phyloP scores from a whole-genome alignment of 2,329 filamentous ascomycete genomes.

The Chalaropsis thielavioides region DNA sequence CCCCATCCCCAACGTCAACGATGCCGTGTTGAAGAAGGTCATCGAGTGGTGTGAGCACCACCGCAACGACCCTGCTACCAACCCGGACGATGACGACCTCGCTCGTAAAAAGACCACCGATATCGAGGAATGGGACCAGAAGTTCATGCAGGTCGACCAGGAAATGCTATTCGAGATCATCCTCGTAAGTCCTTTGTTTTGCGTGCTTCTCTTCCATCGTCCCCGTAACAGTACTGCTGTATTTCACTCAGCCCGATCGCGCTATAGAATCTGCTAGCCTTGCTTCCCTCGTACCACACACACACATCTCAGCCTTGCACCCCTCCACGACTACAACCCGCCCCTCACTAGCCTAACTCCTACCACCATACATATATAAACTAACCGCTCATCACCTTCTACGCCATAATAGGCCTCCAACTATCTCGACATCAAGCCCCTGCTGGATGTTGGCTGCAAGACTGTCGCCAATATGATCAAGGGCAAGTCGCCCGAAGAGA shows the following conservation, averaged over 20 bases:
- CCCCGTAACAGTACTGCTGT: not conserved
- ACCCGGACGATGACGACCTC: conserved; percentile 79
- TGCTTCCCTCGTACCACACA: not conserved
- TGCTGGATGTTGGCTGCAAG: conserved; percentile 97
- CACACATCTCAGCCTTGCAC: not conserved
- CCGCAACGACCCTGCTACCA: conserved; percentile 69
- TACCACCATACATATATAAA: no score
- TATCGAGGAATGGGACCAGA: conserved; percentile 99
- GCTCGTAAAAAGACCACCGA: conserved; percentile 97
- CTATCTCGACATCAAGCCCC: conserved; percentile 96
- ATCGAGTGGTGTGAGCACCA: conserved; percentile 98
- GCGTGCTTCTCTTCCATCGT: not conserved
- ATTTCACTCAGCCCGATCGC: not conserved
- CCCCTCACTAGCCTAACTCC: conserved; percentile 1
- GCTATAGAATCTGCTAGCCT: not conserved
- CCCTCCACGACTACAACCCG: no score
- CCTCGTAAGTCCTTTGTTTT: conserved; percentile 44
- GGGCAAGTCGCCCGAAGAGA: conserved; percentile 98
- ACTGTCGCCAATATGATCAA: conserved; percentile 99
- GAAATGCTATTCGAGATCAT: conserved; percentile 99
- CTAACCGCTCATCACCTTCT: no score
- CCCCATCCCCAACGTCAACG: conserved; percentile 85
- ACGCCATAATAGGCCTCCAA: conserved; percentile 58
- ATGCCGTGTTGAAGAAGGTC: conserved; percentile 86
- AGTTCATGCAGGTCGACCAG: conserved; percentile 99